phyloP scores from a whole-genome alignment of 768 basidiomycete genomes.

The Tricholoma matsutake region DNA sequence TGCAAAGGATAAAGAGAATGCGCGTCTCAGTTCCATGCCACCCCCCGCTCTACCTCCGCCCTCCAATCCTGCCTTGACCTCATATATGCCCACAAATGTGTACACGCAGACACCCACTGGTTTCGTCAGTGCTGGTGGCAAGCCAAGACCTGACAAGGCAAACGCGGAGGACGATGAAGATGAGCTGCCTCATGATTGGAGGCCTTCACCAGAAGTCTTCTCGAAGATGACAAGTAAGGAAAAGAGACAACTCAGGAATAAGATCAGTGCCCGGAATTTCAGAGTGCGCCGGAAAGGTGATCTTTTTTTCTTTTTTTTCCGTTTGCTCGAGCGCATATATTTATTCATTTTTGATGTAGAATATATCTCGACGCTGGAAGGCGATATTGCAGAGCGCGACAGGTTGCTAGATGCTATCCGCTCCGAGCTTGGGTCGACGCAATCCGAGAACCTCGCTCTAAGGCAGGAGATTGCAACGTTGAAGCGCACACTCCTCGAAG shows the following conservation, averaged over 20 bases:
- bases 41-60: conserved; percentile 15
- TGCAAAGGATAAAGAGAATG: conserved; percentile 37
- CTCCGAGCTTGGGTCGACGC: conserved; percentile 73
- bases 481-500: conserved; percentile 72
- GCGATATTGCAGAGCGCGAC: conserved; percentile 91
- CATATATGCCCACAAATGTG: conserved; percentile 15
- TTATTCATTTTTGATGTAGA: conserved; percentile 43
- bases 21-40: conserved; percentile 22
- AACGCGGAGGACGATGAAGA: conserved; percentile 45
- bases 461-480: conserved; percentile 72
- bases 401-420: conserved; percentile 85
- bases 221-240: conserved; percentile 94
- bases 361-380: conserved; percentile 92
- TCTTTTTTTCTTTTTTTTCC: conserved; percentile 13
- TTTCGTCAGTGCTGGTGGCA: neutral
- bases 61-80: conserved; percentile 14
- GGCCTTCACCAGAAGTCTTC: conserved; percentile 89
- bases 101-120: conserved; percentile 8
- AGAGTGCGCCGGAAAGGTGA: conserved; percentile 89
- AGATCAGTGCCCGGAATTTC: conserved; percentile 95
- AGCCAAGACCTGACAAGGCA: conserved; percentile 14
- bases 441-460: conserved; percentile 80
- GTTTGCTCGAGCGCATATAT: conserved; percentile 6
- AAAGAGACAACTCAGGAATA: conserved; percentile 94
- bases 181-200: conserved; percentile 73